Percentiles rank a stretch among this genome's conserved stretches.
phyloP scores from a whole-genome alignment of 306 rosid species.

The Quercus gilva region DNA sequence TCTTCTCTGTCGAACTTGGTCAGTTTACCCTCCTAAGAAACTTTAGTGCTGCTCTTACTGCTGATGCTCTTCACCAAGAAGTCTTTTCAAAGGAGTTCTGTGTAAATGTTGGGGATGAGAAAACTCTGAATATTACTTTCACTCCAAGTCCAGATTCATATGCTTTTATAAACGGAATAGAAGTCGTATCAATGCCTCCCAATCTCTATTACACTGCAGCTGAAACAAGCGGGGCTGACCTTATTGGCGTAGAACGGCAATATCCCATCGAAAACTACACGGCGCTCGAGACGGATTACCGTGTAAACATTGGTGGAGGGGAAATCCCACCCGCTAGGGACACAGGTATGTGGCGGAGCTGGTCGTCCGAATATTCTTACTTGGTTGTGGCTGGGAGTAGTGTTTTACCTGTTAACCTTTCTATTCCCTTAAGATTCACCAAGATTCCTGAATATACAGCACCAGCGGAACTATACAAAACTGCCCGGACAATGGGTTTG shows the following conservation, averaged over 20 bases:
- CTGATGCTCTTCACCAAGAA: background rate
- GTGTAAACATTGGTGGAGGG: background rate
- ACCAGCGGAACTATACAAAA: slow-evolving; percentile 21
- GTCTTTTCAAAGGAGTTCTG: background rate
- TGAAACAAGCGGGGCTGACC: rapidly evolving
- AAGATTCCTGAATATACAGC: slow-evolving; percentile 25
- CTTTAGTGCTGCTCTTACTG: background rate
- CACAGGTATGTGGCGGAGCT: background rate
- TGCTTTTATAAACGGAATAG: background rate
- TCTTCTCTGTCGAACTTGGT: background rate
- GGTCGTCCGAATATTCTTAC: rapidly evolving
- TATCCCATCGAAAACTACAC: rapidly evolving
- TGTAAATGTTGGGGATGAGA: background rate
- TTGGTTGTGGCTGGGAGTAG: background rate
- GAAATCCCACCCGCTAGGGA: rapidly evolving
- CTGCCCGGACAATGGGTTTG: slow-evolving; percentile 21
- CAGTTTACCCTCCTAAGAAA: background rate
- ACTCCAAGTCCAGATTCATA: background rate
- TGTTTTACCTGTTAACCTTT: rapidly evolving
- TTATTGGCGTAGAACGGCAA: background rate
- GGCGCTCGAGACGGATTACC: background rate
- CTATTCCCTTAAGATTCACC: background rate
- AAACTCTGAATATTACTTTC: background rate
- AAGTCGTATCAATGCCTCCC: background rate
- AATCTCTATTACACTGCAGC: background rate